These are phyloP conservation scores for Trichophyton schoenleinii DNA, from an alignment of 2,329 filamentous ascomycete species.

Conservation along the genomic window DNA sequence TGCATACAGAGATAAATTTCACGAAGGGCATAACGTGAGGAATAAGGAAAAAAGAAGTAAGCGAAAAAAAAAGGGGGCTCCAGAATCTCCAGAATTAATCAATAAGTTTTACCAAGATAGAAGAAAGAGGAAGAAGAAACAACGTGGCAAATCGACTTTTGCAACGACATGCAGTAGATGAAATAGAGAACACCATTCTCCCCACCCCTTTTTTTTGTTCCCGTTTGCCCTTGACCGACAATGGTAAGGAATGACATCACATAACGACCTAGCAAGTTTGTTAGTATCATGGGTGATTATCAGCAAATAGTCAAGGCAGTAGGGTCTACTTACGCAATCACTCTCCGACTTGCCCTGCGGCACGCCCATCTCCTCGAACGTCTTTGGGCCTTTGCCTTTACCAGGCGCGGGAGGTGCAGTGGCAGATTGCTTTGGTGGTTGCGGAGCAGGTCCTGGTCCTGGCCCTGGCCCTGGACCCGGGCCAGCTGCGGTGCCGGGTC, in stretches of 20 bases:
- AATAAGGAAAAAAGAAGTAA: not conserved
- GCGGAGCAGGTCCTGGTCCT: not conserved
- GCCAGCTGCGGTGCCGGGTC: no score
- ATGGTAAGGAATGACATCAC: constrained; percentile 16
- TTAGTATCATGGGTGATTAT: constrained; percentile 2
- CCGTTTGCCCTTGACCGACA: not conserved
- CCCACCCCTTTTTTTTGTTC: not conserved
- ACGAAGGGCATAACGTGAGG: not conserved
- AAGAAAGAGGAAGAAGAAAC: not conserved
- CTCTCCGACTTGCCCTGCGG: constrained; percentile 68
- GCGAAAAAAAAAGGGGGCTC: not conserved
- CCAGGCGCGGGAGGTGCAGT: constrained; percentile 27
- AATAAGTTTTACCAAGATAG: not conserved
- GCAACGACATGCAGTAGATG: not conserved
- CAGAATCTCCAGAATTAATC: constrained; percentile 2
- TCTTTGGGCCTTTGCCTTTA: constrained; percentile 74
- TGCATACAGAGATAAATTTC: not conserved
- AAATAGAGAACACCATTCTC: not conserved
- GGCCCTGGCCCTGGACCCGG: not conserved
- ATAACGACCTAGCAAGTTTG: constrained; percentile 15
- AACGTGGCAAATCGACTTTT: not conserved
- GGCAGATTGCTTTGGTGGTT: constrained; percentile 15
- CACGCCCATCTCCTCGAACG: constrained; percentile 97
- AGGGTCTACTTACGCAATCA: constrained; percentile 61
- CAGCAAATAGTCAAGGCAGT: not conserved